Percentiles rank a stretch among this genome's conserved stretches.
Evolutionary conservation across 139 green algal genomes (phyloP).

Genomic region (Chlorella sorokiniana): DNA sequence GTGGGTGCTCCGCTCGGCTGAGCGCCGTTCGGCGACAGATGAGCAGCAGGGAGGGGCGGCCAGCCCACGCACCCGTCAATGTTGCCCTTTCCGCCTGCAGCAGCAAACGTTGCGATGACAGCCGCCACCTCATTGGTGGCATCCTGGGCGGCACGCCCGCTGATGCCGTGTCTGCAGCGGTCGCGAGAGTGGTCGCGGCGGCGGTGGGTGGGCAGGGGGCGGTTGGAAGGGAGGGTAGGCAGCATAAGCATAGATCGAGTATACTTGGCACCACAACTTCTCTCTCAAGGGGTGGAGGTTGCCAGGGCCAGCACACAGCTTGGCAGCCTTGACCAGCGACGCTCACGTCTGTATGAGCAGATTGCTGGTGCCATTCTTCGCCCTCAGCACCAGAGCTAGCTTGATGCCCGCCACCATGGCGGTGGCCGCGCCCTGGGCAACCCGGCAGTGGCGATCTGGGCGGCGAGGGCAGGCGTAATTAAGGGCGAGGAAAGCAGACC

Average conservation of each 20-base stretch:
- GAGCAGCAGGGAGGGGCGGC: not conserved
- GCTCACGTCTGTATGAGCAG: slow-evolving; percentile 58
- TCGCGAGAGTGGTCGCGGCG: not conserved
- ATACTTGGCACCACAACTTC: not conserved
- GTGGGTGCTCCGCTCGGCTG: not conserved
- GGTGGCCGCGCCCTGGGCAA: too few species aligned
- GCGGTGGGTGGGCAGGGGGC: not conserved
- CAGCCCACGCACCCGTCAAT: slow-evolving; percentile 24
- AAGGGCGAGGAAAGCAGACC: too few species aligned
- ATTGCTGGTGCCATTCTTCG: slow-evolving; percentile 37
- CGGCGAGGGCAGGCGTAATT: too few species aligned
- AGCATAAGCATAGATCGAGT: not conserved
- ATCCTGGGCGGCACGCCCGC: slow-evolving; percentile 37
- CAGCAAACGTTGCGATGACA: slow-evolving; percentile 37
- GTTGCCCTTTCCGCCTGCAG: slow-evolving; percentile 20
- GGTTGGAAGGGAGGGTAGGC: not conserved
- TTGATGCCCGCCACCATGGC: slow-evolving; percentile 8
- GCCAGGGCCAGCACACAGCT: too few species aligned
- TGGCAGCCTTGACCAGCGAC: not conserved
- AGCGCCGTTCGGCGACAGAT: not conserved
- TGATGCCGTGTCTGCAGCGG: slow-evolving; percentile 36
- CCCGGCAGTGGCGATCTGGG: too few species aligned
- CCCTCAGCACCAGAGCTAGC: slow-evolving; percentile 45
- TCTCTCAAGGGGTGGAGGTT: not conserved
- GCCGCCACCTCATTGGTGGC: slow-evolving; percentile 35